Conservation (phyloP, 352 stramenopile species). For the Phytophthora tentaculata region DNA sequence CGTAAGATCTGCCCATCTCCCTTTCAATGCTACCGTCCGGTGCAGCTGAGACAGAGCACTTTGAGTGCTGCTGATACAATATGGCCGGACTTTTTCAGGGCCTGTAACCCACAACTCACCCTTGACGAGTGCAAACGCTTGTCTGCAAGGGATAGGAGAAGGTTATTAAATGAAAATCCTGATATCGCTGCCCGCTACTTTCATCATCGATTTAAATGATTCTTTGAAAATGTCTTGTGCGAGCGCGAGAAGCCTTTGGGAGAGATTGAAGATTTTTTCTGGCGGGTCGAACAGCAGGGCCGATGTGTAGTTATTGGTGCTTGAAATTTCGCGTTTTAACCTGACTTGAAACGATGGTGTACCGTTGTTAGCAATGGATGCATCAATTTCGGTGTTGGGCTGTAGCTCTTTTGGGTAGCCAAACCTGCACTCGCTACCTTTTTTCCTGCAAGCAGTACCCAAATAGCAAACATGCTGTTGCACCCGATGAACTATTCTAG, state of each 20-base stretch:
- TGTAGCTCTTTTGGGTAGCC: constrained; percentile 14
- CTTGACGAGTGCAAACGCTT: constrained; percentile 1
- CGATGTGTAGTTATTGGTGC: constrained; percentile 26
- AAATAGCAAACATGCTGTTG: no score
- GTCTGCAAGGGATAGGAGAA: background rate
- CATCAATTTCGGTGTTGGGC: background rate
- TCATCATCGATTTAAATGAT: constrained; percentile 22
- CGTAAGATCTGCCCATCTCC: no score
- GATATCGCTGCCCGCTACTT: constrained; percentile 32
- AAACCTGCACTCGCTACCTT: constrained; percentile 14
- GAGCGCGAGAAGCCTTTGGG: constrained; percentile 11
- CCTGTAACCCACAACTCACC: constrained; percentile 17
- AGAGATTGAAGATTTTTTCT: constrained; percentile 33
- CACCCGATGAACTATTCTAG: no score
- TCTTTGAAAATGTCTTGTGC: no score
- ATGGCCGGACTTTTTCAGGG: no score
- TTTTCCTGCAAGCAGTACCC: constrained; percentile 12
- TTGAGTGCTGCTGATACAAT: no score
- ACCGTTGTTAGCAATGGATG: background rate
- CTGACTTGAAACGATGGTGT: no score
- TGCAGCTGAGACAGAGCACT: no score
- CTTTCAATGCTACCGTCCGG: no score
- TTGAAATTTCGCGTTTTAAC: constrained; percentile 9
- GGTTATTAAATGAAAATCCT: constrained; percentile 24
- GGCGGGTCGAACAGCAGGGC: constrained; percentile 21